These are phyloP conservation scores for Aspergillus melleus DNA, from an alignment of 2,329 filamentous ascomycete species.

Conservation along the genomic window DNA sequence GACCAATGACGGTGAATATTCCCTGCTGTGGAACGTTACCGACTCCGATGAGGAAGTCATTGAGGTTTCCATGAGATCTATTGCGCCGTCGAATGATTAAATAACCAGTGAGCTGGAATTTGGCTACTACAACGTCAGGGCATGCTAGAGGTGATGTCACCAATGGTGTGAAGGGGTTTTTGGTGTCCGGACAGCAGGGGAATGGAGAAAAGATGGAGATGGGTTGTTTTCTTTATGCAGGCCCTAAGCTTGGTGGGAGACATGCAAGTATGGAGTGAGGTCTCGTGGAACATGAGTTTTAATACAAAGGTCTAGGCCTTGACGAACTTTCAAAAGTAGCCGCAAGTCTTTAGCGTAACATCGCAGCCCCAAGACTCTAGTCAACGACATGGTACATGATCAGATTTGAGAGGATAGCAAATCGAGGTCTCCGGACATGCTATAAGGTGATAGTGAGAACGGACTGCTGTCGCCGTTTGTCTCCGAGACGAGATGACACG, in stretches of 20 bases:
- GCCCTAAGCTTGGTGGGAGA: not conserved
- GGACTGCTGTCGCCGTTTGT: no score
- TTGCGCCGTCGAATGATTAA: constrained; percentile 8
- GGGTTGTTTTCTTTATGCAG: no score
- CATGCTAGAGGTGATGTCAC: not conserved
- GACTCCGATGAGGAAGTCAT: constrained; percentile 9
- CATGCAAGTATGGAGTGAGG: not conserved
- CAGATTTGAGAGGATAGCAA: no score
- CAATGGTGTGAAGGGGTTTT: no score
- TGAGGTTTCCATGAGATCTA: constrained; percentile 9
- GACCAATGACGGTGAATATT: constrained; percentile 8
- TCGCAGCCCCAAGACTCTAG: not conserved
- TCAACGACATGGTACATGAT: no score
- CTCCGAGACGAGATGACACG: no score
- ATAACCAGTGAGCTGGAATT: not conserved
- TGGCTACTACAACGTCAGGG: no score
- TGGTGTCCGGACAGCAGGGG: not conserved
- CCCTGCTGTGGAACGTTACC: constrained; percentile 15
- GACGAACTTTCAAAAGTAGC: not conserved
- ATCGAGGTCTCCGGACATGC: no score
- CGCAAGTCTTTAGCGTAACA: not conserved
- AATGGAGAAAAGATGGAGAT: no score
- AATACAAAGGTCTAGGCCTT: not conserved
- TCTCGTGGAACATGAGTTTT: not conserved
- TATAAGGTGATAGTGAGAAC: no score